Evolutionary conservation across 140 eudicot species (phyloP), one percentile per base, ranked within the genome.

Genomic region (Cichorium intybus): DNA sequence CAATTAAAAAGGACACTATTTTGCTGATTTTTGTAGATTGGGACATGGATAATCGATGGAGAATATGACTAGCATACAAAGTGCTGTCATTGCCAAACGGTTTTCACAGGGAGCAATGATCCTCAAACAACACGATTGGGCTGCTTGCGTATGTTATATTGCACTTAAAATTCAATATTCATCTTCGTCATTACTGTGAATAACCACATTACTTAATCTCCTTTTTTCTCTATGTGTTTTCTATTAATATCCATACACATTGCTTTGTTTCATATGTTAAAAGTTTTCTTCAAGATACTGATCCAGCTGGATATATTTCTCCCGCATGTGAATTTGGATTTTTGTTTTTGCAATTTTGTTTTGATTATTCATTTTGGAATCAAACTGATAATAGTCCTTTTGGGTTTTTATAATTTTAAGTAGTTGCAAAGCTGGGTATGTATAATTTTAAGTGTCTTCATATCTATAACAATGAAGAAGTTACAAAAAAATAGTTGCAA

Each of bases 11-110:
- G 24, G 57, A 18, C 28, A 43, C 24, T n/a, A 8, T 55, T 47
- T 17, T 8, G 11, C 61, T 55, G 34, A 34, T 71, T 37, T n/a
- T 24, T 47, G 17, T 53, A 86, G 98, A 80, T 88, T 26, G 88
- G 90, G 0, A 81, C 99, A 60, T 92, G 97, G 99, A 97, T 92
- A 43, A 83, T 92, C 60, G 99, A 92, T 81, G 99, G 90, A 61
- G 99, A 92, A 64, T 92, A 85, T 80, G 97, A 88, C 10, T 92
- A 95, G 96, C 99, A 97, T 60, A 78, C 95, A 72, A 81, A 71
- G 64, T 92, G 99, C 81, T 88, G 96, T 75, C 75, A 64, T n/a
- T 92, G 99, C 65, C 85, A 77, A 60, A 70, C 56, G 10, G 85
- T 64, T 75, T 77, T 92, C 0, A 87, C 79, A 43, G 96, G 81